A percentile compares a stretch with the other conserved stretches of the same genome.
Conservation (phyloP, 805 yeast species). For the Kuraishia piskuri region DNA sequence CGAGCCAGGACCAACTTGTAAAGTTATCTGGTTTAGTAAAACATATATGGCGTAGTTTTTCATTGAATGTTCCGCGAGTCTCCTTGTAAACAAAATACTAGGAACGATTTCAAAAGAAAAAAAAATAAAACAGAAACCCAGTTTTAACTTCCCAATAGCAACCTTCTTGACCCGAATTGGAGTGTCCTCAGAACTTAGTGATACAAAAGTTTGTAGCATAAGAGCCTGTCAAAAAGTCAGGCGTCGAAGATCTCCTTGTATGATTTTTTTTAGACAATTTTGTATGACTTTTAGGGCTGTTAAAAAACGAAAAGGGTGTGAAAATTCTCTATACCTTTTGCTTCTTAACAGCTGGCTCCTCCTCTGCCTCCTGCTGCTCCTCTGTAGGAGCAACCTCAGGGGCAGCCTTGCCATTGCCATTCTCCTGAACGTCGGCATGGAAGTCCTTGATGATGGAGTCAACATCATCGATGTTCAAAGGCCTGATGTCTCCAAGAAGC, state of each 20-base stretch:
- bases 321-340: constrained; percentile 16
- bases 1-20: neutral
- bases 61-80: neutral
- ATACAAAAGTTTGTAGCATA: no score
- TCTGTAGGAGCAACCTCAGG: neutral
- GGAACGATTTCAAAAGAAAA: neutral
- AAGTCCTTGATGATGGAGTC: constrained; percentile 92
- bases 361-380: constrained; percentile 12
- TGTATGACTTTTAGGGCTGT: neutral
- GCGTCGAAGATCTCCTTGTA: neutral
- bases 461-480: constrained; percentile 91
- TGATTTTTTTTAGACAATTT: neutral
- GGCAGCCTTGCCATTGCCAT: neutral
- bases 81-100: no score
- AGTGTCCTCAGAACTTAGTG: neutral
- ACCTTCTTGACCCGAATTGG: neutral
- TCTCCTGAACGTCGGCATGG: constrained; percentile 54
- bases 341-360: constrained; percentile 25
- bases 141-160: neutral
- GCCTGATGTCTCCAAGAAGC: constrained; percentile 90
- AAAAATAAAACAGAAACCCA: neutral
- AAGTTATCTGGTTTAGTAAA: neutral
- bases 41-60: neutral
- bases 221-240: no score
- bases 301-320: neutral